Evolutionary conservation across 495 filamentous ascomycete genomes (phyloP).

Genomic region (Penicillium samsonianum): DNA sequence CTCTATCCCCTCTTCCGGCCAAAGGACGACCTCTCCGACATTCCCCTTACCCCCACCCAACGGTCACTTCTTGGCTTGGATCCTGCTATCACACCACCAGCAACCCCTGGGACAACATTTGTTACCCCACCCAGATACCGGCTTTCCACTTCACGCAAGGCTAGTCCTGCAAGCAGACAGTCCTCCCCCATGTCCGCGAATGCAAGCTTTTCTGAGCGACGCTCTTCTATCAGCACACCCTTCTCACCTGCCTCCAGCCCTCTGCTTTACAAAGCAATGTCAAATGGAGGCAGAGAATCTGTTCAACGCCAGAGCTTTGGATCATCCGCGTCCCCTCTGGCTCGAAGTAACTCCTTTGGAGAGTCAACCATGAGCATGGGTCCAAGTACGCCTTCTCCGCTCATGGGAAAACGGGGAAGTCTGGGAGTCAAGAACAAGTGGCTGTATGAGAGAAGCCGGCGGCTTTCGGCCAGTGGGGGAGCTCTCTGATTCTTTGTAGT

Average conservation of each 20-base stretch:
- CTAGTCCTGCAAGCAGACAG: slow-evolving; percentile 52
- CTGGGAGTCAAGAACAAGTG: slow-evolving; percentile 84
- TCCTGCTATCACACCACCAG: slow-evolving; percentile 60
- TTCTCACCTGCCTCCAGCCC: slow-evolving; percentile 63
- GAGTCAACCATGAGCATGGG: slow-evolving; percentile 43
- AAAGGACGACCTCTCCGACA: slow-evolving; percentile 79
- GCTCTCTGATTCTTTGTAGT: slow-evolving; percentile 28
- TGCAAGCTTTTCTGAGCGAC: slow-evolving; percentile 44
- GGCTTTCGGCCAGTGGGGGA: slow-evolving; percentile 47
- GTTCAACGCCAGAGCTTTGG: slow-evolving; percentile 65
- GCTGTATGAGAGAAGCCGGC: slow-evolving; percentile 76
- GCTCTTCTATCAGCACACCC: slow-evolving; percentile 38
- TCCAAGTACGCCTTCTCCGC: slow-evolving; percentile 66
- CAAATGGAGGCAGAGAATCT: slow-evolving; percentile 48
- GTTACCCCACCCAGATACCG: slow-evolving; percentile 87
- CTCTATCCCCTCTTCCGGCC: slow-evolving; percentile 67
- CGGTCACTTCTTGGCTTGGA: slow-evolving; percentile 80
- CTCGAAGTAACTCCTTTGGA: slow-evolving; percentile 51
- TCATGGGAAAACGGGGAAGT: slow-evolving; percentile 62
- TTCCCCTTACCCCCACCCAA: slow-evolving; percentile 87
- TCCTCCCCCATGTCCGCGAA: slow-evolving; percentile 53
- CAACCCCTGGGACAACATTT: slow-evolving; percentile 66
- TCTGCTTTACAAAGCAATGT: slow-evolving; percentile 67
- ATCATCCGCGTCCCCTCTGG: slow-evolving; percentile 41
- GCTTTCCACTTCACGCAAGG: slow-evolving; percentile 65